Evolutionary conservation across 2,329 filamentous ascomycete species (phyloP), one percentile per base, ranked within the genome.

Genomic region (Fusarium sp.): DNA sequence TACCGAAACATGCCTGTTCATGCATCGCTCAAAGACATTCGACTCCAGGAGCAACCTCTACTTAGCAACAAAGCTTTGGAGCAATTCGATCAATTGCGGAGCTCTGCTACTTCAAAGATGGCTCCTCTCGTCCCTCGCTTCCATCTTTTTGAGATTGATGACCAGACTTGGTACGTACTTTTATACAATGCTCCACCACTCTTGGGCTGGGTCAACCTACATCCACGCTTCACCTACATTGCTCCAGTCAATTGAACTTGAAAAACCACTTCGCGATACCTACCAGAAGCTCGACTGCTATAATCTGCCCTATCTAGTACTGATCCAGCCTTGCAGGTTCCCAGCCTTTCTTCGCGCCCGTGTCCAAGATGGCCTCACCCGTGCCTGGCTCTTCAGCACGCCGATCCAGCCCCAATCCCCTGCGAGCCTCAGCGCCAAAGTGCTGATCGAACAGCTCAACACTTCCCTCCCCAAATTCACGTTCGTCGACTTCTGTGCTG

Each of bases 401-500:
- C 89, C 89, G 5, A 30, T 91, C 7, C 88, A 91, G 72, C 74
- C 78, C 26, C 77, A 78, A 49, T 85, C 87, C 10, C 87, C 89
- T 2, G 88, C 89, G 19, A 79, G 82, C n/a, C 75, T 89, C 40
- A 88, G 87, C n/a, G 86, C 89, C 45, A 77, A 80, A 42, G 78
- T 87, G 20, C 83, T 93, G 44, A 80, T 83, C 38, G 77, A 77
- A 21, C 79, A 85, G 40, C 82, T 90, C 15, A 81, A 82, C 34
- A 61, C 73, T 7, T 73, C 79, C 24, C 79, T 87, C 2, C 78
- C 81, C 19, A 77, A 80, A 3, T 88, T 90, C 76, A 88, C 85
- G 19, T 88, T 91, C 69, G 84, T 94, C 63, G 91, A 94, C 79
- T 92, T 93, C 77, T 93, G 91, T 76, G 89, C 91, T 4, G 91